phyloP scores from a whole-genome alignment of 148 eudicot species.

The Bassia scoparia region DNA sequence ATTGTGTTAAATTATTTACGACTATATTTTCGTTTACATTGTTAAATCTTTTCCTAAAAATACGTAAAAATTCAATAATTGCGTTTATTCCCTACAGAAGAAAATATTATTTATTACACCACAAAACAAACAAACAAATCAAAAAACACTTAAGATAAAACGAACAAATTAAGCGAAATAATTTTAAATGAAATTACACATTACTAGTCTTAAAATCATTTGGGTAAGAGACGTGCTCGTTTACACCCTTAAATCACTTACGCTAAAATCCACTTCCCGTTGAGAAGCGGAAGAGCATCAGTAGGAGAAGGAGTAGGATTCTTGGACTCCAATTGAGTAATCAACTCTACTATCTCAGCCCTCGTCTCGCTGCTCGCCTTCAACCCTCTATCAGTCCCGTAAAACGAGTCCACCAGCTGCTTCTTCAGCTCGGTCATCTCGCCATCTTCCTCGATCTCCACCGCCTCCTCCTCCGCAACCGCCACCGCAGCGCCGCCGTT shows the following conservation, averaged over 20 bases:
- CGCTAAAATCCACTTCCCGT: conserved; percentile 96
- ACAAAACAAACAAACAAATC: no score
- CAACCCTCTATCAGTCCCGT: conserved; percentile 79
- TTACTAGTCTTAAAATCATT: no score
- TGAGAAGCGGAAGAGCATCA: conserved; percentile 68
- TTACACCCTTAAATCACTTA: conserved; percentile 29
- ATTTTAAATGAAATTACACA: no score
- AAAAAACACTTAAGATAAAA: no score
- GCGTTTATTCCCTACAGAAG: no score
- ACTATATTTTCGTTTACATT: no score
- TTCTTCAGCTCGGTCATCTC: conserved; percentile 57
- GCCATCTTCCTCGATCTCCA: conserved; percentile 21
- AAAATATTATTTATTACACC: no score
- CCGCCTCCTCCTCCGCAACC: conserved; percentile 30
- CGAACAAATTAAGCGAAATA: no score
- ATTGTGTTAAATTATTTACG: no score
- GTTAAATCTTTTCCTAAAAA: no score
- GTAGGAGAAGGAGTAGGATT: conserved; percentile 89
- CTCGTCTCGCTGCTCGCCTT: conserved; percentile 74
- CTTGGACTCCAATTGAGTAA: conserved; percentile 68
- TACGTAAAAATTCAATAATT: no score
- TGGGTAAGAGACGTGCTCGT: no score
- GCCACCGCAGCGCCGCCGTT: conserved; percentile 9
- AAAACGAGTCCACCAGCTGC: conserved; percentile 57
- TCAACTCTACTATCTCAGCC: conserved; percentile 77